Conservation (phyloP, 2,329 filamentous ascomycete species). For the Coniochaeta ligniaria region DNA sequence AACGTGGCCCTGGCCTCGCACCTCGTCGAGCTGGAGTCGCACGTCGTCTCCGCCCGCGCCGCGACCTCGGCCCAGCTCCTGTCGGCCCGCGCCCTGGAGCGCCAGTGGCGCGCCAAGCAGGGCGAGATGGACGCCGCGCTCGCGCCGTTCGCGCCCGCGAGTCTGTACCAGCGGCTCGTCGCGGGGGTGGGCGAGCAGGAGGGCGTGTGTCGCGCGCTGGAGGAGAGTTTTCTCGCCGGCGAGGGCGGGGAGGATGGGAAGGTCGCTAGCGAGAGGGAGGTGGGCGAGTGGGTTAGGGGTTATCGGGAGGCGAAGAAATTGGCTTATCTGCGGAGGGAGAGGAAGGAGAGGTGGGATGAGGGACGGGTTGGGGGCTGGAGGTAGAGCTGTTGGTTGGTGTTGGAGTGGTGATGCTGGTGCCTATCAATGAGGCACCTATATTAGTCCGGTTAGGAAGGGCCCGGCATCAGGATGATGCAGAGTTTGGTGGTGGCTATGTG, state of each 20-base stretch:
- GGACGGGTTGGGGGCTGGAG: constrained; percentile 92
- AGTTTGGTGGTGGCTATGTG: too few species aligned
- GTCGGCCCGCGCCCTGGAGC: constrained; percentile 76
- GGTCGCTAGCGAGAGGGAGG: constrained; percentile 70
- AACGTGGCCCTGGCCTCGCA: constrained; percentile 66
- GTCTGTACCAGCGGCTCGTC: constrained; percentile 74
- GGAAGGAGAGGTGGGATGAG: constrained; percentile 93
- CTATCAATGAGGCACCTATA: too few species aligned
- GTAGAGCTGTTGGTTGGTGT: constrained; percentile 22
- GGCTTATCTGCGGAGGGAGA: constrained; percentile 74
- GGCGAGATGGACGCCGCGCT: constrained; percentile 81
- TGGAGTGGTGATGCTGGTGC: too few species aligned
- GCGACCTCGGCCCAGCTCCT: constrained; percentile 75
- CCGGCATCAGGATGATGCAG: too few species aligned
- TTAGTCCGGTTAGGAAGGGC: too few species aligned
- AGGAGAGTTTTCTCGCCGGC: constrained; percentile 83
- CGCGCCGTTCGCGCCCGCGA: constrained; percentile 76
- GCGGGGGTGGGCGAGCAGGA: constrained; percentile 80
- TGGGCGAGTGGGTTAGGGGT: constrained; percentile 73
- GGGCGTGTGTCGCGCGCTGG: constrained; percentile 68
- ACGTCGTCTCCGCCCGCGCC: constrained; percentile 36
- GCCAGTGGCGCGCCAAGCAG: constrained; percentile 88
- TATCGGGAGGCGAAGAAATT: constrained; percentile 75
- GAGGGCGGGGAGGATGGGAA: constrained; percentile 52
- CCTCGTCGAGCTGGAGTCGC: constrained; percentile 33